phyloP scores from a whole-genome alignment of 2,329 filamentous ascomycete species.

The Ciborinia camelliae region DNA sequence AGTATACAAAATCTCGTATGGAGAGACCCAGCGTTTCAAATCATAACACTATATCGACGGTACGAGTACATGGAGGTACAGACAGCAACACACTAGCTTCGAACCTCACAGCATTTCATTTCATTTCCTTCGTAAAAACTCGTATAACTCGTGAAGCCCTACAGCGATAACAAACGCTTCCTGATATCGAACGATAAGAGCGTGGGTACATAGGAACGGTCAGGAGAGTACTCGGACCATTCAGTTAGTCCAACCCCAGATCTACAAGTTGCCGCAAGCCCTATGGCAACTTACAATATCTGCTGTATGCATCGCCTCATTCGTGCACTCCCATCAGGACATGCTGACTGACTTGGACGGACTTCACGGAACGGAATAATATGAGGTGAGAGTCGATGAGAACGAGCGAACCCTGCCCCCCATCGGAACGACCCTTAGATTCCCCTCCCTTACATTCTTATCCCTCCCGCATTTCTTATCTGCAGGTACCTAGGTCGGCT shows the following conservation, averaged over 20 bases:
- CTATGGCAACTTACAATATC: background rate
- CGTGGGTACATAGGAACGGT: background rate
- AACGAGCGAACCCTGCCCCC: background rate
- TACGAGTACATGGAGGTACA: background rate
- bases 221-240: background rate
- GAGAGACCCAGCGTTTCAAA: slow-evolving; percentile 7
- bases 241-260: background rate
- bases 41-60: background rate
- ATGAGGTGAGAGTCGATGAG: background rate
- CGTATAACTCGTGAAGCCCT: background rate
- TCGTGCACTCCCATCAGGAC: background rate
- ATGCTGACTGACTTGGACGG: background rate
- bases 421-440: background rate
- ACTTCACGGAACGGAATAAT: background rate
- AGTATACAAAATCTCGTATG: background rate
- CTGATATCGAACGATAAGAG: background rate
- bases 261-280: slow-evolving; percentile 4
- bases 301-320: background rate
- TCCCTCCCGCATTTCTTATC: slow-evolving; percentile 1
- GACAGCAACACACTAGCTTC: background rate
- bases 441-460: background rate
- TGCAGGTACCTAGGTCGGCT: background rate
- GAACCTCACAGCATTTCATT: background rate
- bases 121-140: background rate
- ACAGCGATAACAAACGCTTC: background rate